These are phyloP conservation scores for Prunus davidiana DNA, from an alignment of 306 rosid species.

Conservation along the genomic window DNA sequence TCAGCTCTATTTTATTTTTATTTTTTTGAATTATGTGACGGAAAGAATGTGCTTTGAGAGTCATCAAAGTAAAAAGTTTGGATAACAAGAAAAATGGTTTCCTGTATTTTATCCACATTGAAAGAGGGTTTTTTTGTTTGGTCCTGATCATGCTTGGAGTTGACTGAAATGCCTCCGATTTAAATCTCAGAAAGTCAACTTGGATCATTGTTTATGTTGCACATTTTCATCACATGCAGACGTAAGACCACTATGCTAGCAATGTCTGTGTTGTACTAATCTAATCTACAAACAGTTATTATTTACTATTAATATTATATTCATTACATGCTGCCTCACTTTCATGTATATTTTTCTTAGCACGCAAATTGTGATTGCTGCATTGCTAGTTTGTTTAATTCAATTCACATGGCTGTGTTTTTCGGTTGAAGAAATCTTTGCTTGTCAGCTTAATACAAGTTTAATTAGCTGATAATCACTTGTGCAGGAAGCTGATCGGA, in stretches of 20 bases:
- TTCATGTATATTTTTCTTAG: too few relatives aligned
- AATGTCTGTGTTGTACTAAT: neutral
- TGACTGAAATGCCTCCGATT: neutral
- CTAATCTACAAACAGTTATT: too few relatives aligned
- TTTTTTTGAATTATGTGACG: neutral
- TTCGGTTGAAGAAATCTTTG: neutral
- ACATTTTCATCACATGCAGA: neutral
- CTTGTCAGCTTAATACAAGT: too few relatives aligned
- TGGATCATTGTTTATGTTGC: neutral
- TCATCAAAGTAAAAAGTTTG: neutral
- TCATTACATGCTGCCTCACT: too few relatives aligned
- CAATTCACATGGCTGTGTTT: neutral
- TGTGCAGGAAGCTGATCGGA: conserved; percentile 72
- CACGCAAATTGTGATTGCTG: too few relatives aligned
- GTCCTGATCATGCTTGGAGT: neutral
- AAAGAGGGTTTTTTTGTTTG: neutral
- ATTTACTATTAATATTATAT: too few relatives aligned
- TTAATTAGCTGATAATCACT: neutral
- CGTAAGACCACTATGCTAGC: neutral
- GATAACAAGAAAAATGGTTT: neutral
- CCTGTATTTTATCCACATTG: neutral
- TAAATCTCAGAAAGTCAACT: neutral
- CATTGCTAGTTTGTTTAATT: neutral
- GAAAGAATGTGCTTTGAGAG: neutral
- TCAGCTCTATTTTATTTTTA: neutral